Evolutionary conservation across 1,284 basidiomycete species (phyloP).

Genomic region (Tilletia caries): DNA sequence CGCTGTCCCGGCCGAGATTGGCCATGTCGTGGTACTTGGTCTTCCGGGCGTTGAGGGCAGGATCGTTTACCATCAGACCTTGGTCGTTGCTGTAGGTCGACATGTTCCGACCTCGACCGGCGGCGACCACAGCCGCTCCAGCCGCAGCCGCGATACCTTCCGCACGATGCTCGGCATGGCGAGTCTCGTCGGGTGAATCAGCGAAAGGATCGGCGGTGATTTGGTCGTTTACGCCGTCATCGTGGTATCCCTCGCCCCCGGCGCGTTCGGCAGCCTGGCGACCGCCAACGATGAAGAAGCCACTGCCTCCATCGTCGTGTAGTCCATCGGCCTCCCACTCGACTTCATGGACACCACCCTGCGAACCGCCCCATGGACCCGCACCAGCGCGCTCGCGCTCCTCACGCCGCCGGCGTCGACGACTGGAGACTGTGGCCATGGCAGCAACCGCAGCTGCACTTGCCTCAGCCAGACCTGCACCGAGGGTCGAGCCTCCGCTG

Average conservation of each 20-base stretch:
- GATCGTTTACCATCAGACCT: not conserved
- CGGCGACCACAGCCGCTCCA: conserved; percentile 5
- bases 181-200: not conserved
- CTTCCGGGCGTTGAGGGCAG: not conserved
- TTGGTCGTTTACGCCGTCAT: not conserved
- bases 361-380: not conserved
- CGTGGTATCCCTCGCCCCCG: not conserved
- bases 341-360: not conserved
- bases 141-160: conserved; percentile 4
- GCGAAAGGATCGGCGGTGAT: not conserved
- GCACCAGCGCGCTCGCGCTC: not conserved
- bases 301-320: not conserved
- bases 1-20: not conserved
- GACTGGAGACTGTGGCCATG: conserved; percentile 1
- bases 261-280: not conserved
- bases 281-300: conserved; percentile 10
- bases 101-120: not conserved
- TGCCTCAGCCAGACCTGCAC: not conserved
- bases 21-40: conserved; percentile 1
- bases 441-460: conserved; percentile 8
- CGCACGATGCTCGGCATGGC: not conserved
- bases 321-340: conserved; percentile 11
- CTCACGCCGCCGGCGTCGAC: not conserved
- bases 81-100: not conserved
- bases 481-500: not conserved